Conservation (phyloP, 2,329 filamentous ascomycete species). For the Pseudogymnoascus sp. region DNA sequence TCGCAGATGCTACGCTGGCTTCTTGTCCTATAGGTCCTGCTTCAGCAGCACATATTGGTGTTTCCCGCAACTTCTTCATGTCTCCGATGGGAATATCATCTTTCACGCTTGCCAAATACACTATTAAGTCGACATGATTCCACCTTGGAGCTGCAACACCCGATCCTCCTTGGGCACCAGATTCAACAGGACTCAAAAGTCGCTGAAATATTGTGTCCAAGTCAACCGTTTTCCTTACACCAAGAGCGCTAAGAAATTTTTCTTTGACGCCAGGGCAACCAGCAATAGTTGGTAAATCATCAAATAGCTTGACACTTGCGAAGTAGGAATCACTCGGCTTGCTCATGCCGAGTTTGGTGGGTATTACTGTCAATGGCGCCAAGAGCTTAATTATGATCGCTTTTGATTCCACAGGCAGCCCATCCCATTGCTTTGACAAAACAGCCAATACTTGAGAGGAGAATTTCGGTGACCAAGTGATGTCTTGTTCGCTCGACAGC, state of each 20-base stretch:
- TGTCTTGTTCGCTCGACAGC: conserved; percentile 53
- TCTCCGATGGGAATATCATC: conserved; percentile 81
- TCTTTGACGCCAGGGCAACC: conserved; percentile 76
- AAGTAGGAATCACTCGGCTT: conserved; percentile 85
- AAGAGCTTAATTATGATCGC: conserved; percentile 56
- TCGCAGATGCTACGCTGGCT: conserved; percentile 39
- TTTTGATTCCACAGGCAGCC: conserved; percentile 58
- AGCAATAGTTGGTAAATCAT: conserved; percentile 78
- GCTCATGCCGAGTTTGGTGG: conserved; percentile 84
- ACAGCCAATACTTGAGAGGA: conserved; percentile 68
- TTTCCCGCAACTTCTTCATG: conserved; percentile 66
- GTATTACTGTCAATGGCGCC: conserved; percentile 64
- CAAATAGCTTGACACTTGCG: conserved; percentile 85
- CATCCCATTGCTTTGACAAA: conserved; percentile 85
- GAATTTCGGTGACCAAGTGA: conserved; percentile 65
- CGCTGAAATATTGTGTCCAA: conserved; percentile 87
- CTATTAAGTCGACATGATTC: conserved; percentile 92
- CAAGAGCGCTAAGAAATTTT: conserved; percentile 73
- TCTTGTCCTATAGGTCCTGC: conserved; percentile 47
- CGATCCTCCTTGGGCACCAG: conserved; percentile 36
- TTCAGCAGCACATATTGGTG: conserved; percentile 76
- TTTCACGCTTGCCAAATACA: conserved; percentile 83
- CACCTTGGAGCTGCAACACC: conserved; percentile 50
- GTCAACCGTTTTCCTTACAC: conserved; percentile 92
- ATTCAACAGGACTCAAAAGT: conserved; percentile 55